These are phyloP conservation scores for Tylopilus felleus DNA, from an alignment of 768 basidiomycete species.

Conservation along the genomic window DNA sequence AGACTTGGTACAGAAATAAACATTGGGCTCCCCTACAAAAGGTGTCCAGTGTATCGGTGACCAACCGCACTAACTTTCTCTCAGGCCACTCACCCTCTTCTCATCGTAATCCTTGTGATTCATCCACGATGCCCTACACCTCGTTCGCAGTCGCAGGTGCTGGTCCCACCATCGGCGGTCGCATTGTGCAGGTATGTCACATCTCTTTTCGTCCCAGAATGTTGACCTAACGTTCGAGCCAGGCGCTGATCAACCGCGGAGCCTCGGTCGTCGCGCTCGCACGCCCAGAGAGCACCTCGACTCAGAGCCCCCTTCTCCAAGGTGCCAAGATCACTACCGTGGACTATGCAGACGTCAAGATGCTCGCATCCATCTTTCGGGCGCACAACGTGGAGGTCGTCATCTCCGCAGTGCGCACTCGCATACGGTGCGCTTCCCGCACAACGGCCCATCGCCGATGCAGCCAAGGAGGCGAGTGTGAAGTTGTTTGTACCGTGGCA, in stretches of 20 bases:
- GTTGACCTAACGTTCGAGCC: neutral
- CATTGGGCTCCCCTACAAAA: neutral
- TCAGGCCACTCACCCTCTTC: too few species aligned
- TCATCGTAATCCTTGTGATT: too few species aligned
- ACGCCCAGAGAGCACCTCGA: conserved; percentile 22
- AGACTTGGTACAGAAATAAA: neutral
- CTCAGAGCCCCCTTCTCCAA: conserved; percentile 16
- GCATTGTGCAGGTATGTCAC: conserved; percentile 28
- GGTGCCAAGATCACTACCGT: conserved; percentile 28
- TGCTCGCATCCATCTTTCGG: conserved; percentile 26
- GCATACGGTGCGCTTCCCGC: conserved; percentile 25
- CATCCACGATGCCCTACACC: conserved; percentile 19
- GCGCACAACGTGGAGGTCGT: conserved; percentile 35
- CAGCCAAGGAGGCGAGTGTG: conserved; percentile 36
- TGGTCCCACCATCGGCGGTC: conserved; percentile 26
- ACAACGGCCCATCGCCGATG: conserved; percentile 32
- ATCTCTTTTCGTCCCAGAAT: neutral
- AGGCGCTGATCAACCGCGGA: conserved; percentile 22
- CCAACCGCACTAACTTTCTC: neutral
- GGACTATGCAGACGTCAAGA: conserved; percentile 25
- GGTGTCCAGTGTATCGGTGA: neutral
- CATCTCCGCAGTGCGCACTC: conserved; percentile 33
- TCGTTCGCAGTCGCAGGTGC: too few species aligned
- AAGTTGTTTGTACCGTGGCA: conserved; percentile 38
- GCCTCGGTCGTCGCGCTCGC: conserved; percentile 27